Conservation (phyloP, 441 rosid species). For the Macaranga tanarius region DNA sequence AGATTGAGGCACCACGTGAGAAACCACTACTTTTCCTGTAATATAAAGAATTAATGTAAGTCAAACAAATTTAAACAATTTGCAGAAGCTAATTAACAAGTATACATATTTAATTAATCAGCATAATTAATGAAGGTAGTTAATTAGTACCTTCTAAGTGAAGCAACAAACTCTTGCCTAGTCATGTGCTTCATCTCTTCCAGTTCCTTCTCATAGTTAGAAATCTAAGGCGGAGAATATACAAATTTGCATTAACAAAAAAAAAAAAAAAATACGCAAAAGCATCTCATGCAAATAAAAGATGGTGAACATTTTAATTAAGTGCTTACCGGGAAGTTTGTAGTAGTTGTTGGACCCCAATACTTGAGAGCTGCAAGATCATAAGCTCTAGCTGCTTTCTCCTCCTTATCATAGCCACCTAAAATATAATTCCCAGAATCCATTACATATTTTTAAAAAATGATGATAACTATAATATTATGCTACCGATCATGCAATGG, state of each 20-base stretch:
- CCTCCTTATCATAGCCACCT: constrained; percentile 98
- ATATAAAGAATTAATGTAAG: not conserved
- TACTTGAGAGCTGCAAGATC: constrained; percentile 98
- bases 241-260: not conserved
- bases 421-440: not conserved
- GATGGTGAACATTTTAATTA: not conserved
- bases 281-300: not conserved
- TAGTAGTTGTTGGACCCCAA: constrained; percentile 94
- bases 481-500: not conserved
- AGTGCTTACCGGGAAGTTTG: constrained; percentile 68
- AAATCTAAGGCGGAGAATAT: constrained; percentile 37
- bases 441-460: not conserved
- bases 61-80: not conserved
- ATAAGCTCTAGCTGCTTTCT: constrained; percentile 94
- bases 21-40: constrained; percentile 40
- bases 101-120: not conserved
- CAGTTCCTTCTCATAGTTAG: constrained; percentile 73
- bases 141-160: constrained; percentile 62
- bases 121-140: not conserved
- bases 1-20: constrained; percentile 37
- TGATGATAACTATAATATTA: not conserved
- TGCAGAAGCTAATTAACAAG: not conserved
- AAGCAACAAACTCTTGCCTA: constrained; percentile 90
- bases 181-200: constrained; percentile 90
- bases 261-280: not conserved